A percentile compares a stretch with the other conserved stretches of the same genome.
Evolutionary conservation across 2,329 filamentous ascomycete species (phyloP).

Genomic region (Xylariales sp.): DNA sequence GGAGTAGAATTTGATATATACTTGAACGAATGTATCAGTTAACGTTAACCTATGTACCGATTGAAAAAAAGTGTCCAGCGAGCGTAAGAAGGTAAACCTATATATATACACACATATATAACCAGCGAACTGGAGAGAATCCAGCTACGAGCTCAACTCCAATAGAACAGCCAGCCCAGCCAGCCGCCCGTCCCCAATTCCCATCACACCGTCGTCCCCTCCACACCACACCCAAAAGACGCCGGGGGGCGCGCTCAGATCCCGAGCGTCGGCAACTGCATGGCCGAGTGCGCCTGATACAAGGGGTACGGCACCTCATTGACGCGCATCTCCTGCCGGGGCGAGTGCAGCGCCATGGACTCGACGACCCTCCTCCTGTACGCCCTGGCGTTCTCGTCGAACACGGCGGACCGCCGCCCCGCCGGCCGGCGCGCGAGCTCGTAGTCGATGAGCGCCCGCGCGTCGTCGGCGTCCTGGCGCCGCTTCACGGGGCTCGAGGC

Average conservation of each 20-base stretch:
- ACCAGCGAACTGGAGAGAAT: neutral
- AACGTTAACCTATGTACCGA: constrained; percentile 7
- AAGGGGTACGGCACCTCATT: constrained; percentile 43
- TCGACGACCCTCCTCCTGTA: neutral
- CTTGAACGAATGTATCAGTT: neutral
- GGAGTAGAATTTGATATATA: neutral
- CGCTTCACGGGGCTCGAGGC: constrained; percentile 38
- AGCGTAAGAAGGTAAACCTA: constrained; percentile 20
- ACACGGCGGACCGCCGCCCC: neutral
- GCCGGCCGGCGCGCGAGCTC: constrained; percentile 5
- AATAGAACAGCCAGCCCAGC: constrained; percentile 27
- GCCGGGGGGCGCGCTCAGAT: constrained; percentile 26
- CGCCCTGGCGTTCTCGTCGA: neutral
- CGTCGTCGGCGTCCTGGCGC: constrained; percentile 43
- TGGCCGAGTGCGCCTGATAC: neutral
- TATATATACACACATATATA: neutral
- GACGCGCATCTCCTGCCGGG: constrained; percentile 38
- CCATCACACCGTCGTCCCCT: too few relatives aligned
- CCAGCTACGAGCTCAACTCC: constrained; percentile 12
- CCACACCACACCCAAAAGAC: too few relatives aligned
- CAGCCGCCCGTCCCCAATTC: neutral
- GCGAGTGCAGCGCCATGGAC: constrained; percentile 30
- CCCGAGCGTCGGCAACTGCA: constrained; percentile 37
- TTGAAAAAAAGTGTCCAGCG: neutral
- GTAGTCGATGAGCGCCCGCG: constrained; percentile 41